These are phyloP conservation scores for Eustoma russellianum DNA, from an alignment of 257 asterid genomes.

Conservation along the genomic window DNA sequence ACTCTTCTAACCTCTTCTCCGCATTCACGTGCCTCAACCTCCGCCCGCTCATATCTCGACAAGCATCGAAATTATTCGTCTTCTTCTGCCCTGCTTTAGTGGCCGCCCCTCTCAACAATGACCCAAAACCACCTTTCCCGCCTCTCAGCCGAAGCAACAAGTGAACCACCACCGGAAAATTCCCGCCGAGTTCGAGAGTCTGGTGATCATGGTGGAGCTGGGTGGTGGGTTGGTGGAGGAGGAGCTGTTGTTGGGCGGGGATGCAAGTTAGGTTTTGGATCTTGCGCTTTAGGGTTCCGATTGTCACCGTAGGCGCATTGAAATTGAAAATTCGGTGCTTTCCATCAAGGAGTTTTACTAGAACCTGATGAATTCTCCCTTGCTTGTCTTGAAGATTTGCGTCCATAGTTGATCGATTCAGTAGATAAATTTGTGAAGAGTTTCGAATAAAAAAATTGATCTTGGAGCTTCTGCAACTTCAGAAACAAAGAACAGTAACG, in stretches of 20 bases:
- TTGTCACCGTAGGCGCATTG: constrained; percentile 27
- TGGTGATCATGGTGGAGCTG: constrained; percentile 26
- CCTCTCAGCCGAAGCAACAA: constrained; percentile 67
- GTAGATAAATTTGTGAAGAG: neutral
- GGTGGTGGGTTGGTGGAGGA: constrained; percentile 22
- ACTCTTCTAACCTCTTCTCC: constrained; percentile 92
- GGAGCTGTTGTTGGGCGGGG: constrained; percentile 52
- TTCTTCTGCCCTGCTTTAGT: constrained; percentile 98
- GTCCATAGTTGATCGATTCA: constrained; percentile 1
- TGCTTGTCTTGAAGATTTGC: constrained; percentile 8
- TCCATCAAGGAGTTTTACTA: constrained; percentile 65
- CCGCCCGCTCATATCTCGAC: constrained; percentile 97
- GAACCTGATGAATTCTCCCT: constrained; percentile 26
- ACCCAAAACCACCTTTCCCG: constrained; percentile 97
- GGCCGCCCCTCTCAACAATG: constrained; percentile 88
- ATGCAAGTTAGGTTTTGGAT: constrained; percentile 52
- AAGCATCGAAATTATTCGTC: constrained; percentile 89
- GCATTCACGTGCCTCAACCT: constrained; percentile 97
- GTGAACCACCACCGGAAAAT: constrained; percentile 39
- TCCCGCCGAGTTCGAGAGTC: constrained; percentile 19
- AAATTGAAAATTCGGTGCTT: constrained; percentile 59
- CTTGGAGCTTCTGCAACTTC: too few species aligned
- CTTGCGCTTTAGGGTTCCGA: constrained; percentile 39
- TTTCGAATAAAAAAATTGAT: neutral
- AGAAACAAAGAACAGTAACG: too few species aligned